Base-by-base conservation (phyloP, 1,284 basidiomycete species). In the Cutaneotrichosporon sp. region DNA sequence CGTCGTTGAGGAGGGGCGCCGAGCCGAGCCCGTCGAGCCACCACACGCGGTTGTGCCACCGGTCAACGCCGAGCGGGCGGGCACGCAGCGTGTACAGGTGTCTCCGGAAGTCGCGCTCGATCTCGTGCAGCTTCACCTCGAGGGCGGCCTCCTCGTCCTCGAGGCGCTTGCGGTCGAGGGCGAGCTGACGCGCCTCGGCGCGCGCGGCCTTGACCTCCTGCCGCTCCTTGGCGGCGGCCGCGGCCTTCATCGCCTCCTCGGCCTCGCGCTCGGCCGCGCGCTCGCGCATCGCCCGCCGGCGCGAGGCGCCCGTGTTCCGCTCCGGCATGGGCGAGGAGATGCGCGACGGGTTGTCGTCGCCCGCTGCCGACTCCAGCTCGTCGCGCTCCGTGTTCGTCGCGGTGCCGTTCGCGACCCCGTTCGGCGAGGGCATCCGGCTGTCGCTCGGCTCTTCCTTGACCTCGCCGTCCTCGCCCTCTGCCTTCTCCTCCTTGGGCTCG, bases 21-120 rank as follows among this genome's bases (percentile, higher is more conserved):
- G 87, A 86, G 3, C 97, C 95, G 81, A 95, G 86, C 4, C 97
- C 95, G 79, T 99, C 95, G 75, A 98, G 91, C 95, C 95, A 99
- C 94, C 95, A 99, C 65, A 97, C 85, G 34, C 90, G 87, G 77
- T 97, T 95, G 72, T 91, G 89, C 80, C 97, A 99, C 58, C 95
- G 84, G 77, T 99, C 97, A 67, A 86, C 84, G 3, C 97, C 95
- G 51, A 99, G 72, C 1, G 95, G 92, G 69, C 90, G 89, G 47
- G 92, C 87, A 51, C 95, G 85, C 45, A 95, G 85, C 8, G 89
- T 87, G 60, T 90, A 90, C 33, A 92, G 82, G 61, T 91, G 83
- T 71, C 92, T 88, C 62, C 95, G 84, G 81, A 97, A 98, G 68
- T 98, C 95, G 58, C 91, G 87, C 75, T 98, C 95, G 65, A 97